These are phyloP conservation scores for Aurinia saxatilis DNA, from an alignment of 345 rosid species.

Conservation along the genomic window DNA sequence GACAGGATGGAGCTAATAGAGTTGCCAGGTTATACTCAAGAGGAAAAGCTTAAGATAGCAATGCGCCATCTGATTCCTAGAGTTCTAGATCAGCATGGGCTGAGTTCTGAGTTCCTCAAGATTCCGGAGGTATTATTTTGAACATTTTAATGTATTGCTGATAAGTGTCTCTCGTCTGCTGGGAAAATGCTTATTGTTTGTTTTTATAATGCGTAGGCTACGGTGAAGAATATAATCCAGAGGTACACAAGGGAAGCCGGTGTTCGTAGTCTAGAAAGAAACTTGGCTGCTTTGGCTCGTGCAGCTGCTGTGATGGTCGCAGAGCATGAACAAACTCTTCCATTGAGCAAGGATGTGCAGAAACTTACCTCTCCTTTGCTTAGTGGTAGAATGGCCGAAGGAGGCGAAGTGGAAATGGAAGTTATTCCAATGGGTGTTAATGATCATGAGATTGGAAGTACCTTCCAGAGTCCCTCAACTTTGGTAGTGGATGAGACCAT, in stretches of 20 bases:
- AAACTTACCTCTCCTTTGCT: conserved; percentile 67
- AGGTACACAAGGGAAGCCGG: conserved; percentile 99
- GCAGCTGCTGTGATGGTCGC: conserved; percentile 95
- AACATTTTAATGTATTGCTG: neutral
- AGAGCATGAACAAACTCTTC: conserved; percentile 72
- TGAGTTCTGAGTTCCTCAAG: conserved; percentile 77
- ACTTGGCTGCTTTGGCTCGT: conserved; percentile 92
- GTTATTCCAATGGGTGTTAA: conserved; percentile 83
- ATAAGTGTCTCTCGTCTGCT: neutral
- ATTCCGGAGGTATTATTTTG: conserved; percentile 75
- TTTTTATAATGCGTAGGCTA: conserved; percentile 36
- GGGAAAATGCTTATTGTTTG: neutral
- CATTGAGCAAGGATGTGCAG: conserved; percentile 72
- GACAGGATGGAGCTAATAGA: conserved; percentile 99
- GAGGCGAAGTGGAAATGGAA: conserved; percentile 97
- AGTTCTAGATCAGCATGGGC: conserved; percentile 92
- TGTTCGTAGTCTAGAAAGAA: conserved; percentile 84
- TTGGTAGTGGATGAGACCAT: conserved; percentile 78
- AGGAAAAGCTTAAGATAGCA: conserved; percentile 92
- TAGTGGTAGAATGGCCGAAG: conserved; percentile 80
- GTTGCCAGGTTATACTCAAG: conserved; percentile 94
- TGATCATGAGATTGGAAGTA: conserved; percentile 62
- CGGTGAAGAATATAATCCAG: conserved; percentile 79
- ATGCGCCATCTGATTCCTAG: conserved; percentile 91
- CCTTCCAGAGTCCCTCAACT: conserved; percentile 62